Evolutionary conservation across 495 filamentous ascomycete species (phyloP).

Genomic region (Aspergillus nanangensis): DNA sequence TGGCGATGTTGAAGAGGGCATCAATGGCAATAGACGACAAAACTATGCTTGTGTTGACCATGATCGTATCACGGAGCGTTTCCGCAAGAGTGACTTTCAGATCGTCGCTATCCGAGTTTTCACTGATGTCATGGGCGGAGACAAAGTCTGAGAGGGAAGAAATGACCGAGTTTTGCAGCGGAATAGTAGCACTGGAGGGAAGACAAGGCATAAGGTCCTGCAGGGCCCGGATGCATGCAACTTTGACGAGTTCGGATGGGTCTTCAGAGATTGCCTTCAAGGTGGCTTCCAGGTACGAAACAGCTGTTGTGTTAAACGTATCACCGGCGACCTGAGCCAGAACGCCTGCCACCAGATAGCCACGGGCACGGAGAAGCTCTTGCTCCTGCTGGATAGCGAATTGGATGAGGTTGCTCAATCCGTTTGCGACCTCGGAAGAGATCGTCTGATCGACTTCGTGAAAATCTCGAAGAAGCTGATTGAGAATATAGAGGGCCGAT

Average conservation of each 20-base stretch:
- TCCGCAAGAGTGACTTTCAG: conserved; percentile 87
- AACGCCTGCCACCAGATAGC: conserved; percentile 76
- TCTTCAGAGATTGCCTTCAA: conserved; percentile 72
- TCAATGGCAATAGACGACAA: conserved; percentile 71
- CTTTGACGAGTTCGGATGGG: conserved; percentile 80
- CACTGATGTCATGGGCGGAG: conserved; percentile 70
- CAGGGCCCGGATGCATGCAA: conserved; percentile 82
- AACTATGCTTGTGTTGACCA: conserved; percentile 67
- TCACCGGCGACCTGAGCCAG: conserved; percentile 57
- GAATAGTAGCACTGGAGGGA: conserved; percentile 44
- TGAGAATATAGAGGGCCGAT: conserved; percentile 77
- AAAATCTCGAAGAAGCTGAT: conserved; percentile 74
- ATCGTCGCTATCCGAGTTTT: conserved; percentile 82
- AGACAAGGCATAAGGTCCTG: conserved; percentile 72
- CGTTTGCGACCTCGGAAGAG: conserved; percentile 58
- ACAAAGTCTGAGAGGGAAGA: conserved; percentile 73
- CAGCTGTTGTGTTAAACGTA: conserved; percentile 46
- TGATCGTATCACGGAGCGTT: conserved; percentile 77
- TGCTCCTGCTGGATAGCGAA: conserved; percentile 67
- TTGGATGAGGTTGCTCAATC: conserved; percentile 72
- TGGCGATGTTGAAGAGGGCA: conserved; percentile 83
- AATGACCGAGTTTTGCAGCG: conserved; percentile 70
- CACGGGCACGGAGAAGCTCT: conserved; percentile 74
- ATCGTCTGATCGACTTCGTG: conserved; percentile 66
- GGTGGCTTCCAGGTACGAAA: conserved; percentile 67